Percentiles rank a stretch among this genome's conserved stretches.
Conservation (phyloP, 1,284 basidiomycete genomes). For the Xerocomus amazonicus region DNA sequence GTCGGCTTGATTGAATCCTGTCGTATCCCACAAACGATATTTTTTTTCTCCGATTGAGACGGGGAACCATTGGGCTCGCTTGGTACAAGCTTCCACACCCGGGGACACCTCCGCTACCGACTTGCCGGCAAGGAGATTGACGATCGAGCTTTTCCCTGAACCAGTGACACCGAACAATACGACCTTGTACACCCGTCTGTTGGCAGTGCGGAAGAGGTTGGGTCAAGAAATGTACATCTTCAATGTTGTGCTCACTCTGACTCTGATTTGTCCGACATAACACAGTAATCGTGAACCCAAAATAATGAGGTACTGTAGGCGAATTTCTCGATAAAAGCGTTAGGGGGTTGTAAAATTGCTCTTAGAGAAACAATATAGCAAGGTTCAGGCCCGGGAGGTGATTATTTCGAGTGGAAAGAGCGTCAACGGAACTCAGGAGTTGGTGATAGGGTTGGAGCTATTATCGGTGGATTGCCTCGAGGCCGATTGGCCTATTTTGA, state of each 20-base stretch:
- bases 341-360: background rate
- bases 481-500: too few relatives aligned
- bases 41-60: constrained; percentile 17
- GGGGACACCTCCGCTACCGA: constrained; percentile 21
- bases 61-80: constrained; percentile 26
- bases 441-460: too few relatives aligned
- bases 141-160: constrained; percentile 28
- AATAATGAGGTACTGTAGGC: background rate
- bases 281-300: too few relatives aligned
- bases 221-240: background rate
- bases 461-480: too few relatives aligned
- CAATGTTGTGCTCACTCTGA: constrained; percentile 14
- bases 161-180: constrained; percentile 27
- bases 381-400: too few relatives aligned
- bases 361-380: constrained; percentile 5
- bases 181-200: constrained; percentile 26
- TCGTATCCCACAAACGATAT: constrained; percentile 34
- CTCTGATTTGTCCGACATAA: constrained; percentile 6
- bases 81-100: constrained; percentile 27
- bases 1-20: constrained; percentile 26
- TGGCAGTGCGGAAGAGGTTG: constrained; percentile 3
- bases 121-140: constrained; percentile 26
- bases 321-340: background rate
- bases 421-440: too few relatives aligned
- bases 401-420: too few relatives aligned